Evolutionary conservation across 768 basidiomycete genomes (phyloP).

Genomic region (Tricholomella constricta): DNA sequence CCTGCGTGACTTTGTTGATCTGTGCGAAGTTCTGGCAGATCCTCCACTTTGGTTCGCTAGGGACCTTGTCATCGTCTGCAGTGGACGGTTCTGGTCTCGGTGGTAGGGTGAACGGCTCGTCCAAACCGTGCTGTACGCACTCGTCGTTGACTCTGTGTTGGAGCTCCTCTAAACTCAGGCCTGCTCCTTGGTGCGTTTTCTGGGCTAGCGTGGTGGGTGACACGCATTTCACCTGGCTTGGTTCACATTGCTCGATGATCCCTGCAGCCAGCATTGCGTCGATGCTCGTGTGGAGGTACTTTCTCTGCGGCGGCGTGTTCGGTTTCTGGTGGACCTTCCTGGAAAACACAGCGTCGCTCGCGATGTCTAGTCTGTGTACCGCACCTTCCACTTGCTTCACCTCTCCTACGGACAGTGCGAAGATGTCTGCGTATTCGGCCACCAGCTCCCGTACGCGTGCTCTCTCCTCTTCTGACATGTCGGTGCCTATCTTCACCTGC

Average conservation of each 20-base stretch:
- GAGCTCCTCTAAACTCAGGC: slow-evolving; percentile 35
- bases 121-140: slow-evolving; percentile 27
- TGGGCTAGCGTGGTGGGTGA: too few relatives aligned
- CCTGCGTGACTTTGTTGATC: slow-evolving; percentile 32
- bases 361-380: slow-evolving; percentile 35
- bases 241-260: too few relatives aligned
- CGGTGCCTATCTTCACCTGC: slow-evolving; percentile 27
- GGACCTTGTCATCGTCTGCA: background rate
- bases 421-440: slow-evolving; percentile 36
- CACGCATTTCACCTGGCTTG: too few relatives aligned
- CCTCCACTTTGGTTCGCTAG: slow-evolving; percentile 14
- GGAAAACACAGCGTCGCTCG: slow-evolving; percentile 25
- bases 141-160: slow-evolving; percentile 34
- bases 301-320: slow-evolving; percentile 31
- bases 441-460: slow-evolving; percentile 24
- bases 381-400: slow-evolving; percentile 33
- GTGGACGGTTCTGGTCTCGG: slow-evolving; percentile 11
- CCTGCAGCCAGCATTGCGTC: too few relatives aligned
- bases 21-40: slow-evolving; percentile 40
- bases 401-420: slow-evolving; percentile 40
- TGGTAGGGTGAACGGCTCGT: slow-evolving; percentile 21
- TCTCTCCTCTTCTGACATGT: slow-evolving; percentile 28
- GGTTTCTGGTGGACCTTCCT: slow-evolving; percentile 33
- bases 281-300: slow-evolving; percentile 31
- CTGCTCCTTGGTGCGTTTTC: slow-evolving; percentile 29